Conservation (phyloP, 1,139 yeast species). For the Geotrichum cucujoidarum region DNA sequence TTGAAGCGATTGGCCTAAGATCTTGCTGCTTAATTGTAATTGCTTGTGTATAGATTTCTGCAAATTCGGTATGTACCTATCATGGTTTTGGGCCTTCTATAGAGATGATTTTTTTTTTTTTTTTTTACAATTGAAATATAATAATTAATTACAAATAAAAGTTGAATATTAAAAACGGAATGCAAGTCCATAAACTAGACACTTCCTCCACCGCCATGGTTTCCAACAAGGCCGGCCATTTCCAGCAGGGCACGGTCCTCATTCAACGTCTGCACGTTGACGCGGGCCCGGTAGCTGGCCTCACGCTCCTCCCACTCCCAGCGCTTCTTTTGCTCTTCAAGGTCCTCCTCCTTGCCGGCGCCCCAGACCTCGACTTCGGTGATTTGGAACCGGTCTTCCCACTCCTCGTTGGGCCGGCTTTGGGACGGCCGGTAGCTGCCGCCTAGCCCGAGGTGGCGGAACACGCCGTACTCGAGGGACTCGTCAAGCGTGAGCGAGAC, state of each 20-base stretch:
- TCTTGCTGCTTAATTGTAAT: too few species aligned
- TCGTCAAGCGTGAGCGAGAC: conserved; percentile 76
- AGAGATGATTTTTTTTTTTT: not conserved
- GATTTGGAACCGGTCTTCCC: conserved; percentile 67
- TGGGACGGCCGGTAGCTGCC: conserved; percentile 43
- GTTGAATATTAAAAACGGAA: too few species aligned
- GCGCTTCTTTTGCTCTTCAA: conserved; percentile 66
- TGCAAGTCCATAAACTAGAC: conserved; percentile 36
- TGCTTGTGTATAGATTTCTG: too few species aligned
- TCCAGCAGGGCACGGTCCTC: conserved; percentile 85
- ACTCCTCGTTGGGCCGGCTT: conserved; percentile 37
- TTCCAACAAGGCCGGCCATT: conserved; percentile 86
- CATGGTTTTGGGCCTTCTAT: not conserved
- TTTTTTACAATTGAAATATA: too few species aligned
- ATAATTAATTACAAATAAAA: too few species aligned
- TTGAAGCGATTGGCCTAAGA: too few species aligned
- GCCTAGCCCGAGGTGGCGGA: conserved; percentile 60
- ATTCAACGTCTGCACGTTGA: conserved; percentile 59
- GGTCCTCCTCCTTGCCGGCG: conserved; percentile 68
- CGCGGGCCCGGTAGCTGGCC: conserved; percentile 68
- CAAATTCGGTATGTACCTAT: too few species aligned
- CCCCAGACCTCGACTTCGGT: conserved; percentile 91
- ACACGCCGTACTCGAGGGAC: conserved; percentile 72
- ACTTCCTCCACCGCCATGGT: conserved; percentile 62
- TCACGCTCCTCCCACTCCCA: conserved; percentile 94